Evolutionary conservation across 371 early-diverging fungal genomes (phyloP).

Genomic region (Rhizopus sp.): DNA sequence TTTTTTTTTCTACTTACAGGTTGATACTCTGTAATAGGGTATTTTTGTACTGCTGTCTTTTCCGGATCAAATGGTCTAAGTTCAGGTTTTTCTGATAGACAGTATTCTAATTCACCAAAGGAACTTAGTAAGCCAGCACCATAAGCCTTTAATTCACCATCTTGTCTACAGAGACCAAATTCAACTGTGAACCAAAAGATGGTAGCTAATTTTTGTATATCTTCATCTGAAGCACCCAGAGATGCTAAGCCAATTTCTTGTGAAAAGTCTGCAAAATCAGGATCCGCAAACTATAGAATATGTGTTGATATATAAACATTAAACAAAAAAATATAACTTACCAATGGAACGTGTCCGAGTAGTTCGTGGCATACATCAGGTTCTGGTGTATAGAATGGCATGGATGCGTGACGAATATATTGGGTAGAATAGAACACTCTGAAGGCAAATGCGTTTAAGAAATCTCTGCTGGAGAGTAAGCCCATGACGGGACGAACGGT

Average conservation of each 20-base stretch:
- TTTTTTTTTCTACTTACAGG: slow-evolving; percentile 50
- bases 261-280: slow-evolving; percentile 94
- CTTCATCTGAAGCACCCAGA: slow-evolving; percentile 92
- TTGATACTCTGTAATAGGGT: slow-evolving; percentile 95
- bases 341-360: slow-evolving; percentile 76
- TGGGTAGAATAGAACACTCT: slow-evolving; percentile 97
- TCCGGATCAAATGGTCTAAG: slow-evolving; percentile 83
- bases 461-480: slow-evolving; percentile 90
- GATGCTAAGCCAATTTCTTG: slow-evolving; percentile 96
- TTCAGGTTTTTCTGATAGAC: slow-evolving; percentile 81
- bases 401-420: slow-evolving; percentile 93
- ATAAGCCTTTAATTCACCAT: slow-evolving; percentile 80
- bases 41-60: slow-evolving; percentile 78
- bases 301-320: background rate
- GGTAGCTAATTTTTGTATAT: slow-evolving; percentile 87
- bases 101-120: slow-evolving; percentile 96
- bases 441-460: slow-evolving; percentile 96
- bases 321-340: slow-evolving; percentile 13
- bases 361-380: slow-evolving; percentile 91
- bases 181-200: slow-evolving; percentile 96
- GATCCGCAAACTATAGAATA: slow-evolving; percentile 78
- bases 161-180: slow-evolving; percentile 92
- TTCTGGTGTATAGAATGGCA: slow-evolving; percentile 94
- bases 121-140: slow-evolving; percentile 95
- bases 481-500: slow-evolving; percentile 97